Evolutionary conservation across 2,329 filamentous ascomycete species (phyloP).

Genomic region (Penicillium sclerotigenum): DNA sequence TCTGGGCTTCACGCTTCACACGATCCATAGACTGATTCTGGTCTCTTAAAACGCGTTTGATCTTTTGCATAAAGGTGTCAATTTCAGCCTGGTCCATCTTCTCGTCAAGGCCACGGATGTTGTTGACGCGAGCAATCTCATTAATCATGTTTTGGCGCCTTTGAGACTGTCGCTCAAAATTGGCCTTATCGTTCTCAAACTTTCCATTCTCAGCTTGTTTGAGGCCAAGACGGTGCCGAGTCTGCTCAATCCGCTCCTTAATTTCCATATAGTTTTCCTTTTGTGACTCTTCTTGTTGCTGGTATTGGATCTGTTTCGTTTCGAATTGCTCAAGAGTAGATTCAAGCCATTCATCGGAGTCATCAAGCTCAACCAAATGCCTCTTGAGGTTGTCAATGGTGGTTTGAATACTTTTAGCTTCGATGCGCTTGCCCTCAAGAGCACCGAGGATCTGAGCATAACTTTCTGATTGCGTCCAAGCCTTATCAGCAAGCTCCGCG

Average conservation of each 20-base stretch:
- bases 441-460: slow-evolving; percentile 72
- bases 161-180: slow-evolving; percentile 75
- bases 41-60: slow-evolving; percentile 71
- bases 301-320: slow-evolving; percentile 64
- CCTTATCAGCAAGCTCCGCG: slow-evolving; percentile 57
- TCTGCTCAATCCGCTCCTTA: slow-evolving; percentile 48
- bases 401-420: slow-evolving; percentile 66
- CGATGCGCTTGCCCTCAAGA: slow-evolving; percentile 71
- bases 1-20: slow-evolving; percentile 67
- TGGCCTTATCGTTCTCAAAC: slow-evolving; percentile 79
- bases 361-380: slow-evolving; percentile 72
- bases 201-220: slow-evolving; percentile 59
- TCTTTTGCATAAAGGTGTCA: slow-evolving; percentile 70
- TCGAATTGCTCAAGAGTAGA: slow-evolving; percentile 73
- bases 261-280: slow-evolving; percentile 65
- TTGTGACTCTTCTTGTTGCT: slow-evolving; percentile 61
- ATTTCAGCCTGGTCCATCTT: slow-evolving; percentile 72
- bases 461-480: slow-evolving; percentile 68
- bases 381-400: slow-evolving; percentile 67
- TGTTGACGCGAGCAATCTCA: slow-evolving; percentile 71
- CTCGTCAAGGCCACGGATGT: slow-evolving; percentile 79
- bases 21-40: slow-evolving; percentile 76
- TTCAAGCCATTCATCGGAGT: slow-evolving; percentile 73
- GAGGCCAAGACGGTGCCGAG: slow-evolving; percentile 41
- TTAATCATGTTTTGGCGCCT: slow-evolving; percentile 71